Conservation (phyloP, 2,329 filamentous ascomycete genomes). For the Neofusicoccum cordaticola region DNA sequence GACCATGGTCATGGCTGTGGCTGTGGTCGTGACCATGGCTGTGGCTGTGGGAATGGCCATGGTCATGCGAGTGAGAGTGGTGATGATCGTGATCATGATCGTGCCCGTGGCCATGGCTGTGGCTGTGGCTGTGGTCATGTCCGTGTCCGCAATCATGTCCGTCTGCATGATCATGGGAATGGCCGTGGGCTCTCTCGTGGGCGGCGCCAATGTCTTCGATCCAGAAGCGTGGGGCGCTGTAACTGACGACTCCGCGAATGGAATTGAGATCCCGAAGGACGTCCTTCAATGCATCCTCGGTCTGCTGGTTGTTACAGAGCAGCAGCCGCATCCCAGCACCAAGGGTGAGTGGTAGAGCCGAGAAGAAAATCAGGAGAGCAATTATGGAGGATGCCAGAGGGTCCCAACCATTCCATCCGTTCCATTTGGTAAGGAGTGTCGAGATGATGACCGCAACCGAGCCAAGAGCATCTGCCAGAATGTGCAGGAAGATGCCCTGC, state of each 20-base stretch:
- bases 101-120: conserved; percentile 35
- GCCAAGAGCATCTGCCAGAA: conserved; percentile 90
- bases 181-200: conserved; percentile 40
- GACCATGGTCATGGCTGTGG: conserved; percentile 31
- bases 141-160: conserved; percentile 29
- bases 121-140: conserved; percentile 29
- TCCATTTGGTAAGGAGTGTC: conserved; percentile 80
- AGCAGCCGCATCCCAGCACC: conserved; percentile 80
- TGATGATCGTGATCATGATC: conserved; percentile 31
- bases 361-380: conserved; percentile 87
- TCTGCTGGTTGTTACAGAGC: conserved; percentile 77
- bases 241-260: conserved; percentile 79
- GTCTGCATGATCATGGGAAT: conserved; percentile 23
- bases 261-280: conserved; percentile 79
- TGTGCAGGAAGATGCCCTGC: conserved; percentile 94
- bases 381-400: conserved; percentile 92
- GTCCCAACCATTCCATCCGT: conserved; percentile 92
- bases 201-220: conserved; percentile 64
- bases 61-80: conserved; percentile 22
- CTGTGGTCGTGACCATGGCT: conserved; percentile 23
- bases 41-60: conserved; percentile 29
- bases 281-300: conserved; percentile 85
- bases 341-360: conserved; percentile 81
- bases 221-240: conserved; percentile 90
- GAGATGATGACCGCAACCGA: conserved; percentile 93